These are phyloP conservation scores for Chalara sp. DNA, from an alignment of 2,329 filamentous ascomycete species.

Conservation along the genomic window DNA sequence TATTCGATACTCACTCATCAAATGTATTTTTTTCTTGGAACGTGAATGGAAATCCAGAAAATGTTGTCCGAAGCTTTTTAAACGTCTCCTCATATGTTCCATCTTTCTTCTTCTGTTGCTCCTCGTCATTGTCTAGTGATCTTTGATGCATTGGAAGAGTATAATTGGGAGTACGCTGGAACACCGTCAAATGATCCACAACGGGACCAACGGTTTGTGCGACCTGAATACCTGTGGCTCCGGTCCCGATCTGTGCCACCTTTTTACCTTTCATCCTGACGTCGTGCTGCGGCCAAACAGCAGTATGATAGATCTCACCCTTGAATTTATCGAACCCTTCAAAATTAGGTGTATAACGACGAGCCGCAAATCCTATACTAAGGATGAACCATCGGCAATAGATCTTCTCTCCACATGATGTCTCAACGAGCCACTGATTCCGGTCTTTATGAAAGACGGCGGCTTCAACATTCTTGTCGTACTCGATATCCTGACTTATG, in stretches of 20 bases:
- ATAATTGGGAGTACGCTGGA: slow-evolving; percentile 48
- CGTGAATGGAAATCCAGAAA: slow-evolving; percentile 26
- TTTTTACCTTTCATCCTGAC: slow-evolving; percentile 35
- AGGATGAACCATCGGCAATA: slow-evolving; percentile 18
- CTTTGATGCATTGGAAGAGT: slow-evolving; percentile 22
- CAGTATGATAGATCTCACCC: slow-evolving; percentile 20
- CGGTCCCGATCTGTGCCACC: slow-evolving; percentile 15
- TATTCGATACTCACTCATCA: slow-evolving; percentile 14
- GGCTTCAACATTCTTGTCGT: slow-evolving; percentile 33
- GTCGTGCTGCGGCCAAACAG: slow-evolving; percentile 22
- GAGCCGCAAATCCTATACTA: slow-evolving; percentile 20
- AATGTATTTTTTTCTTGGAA: slow-evolving; percentile 23
- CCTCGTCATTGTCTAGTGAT: slow-evolving; percentile 23
- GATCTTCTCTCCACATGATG: slow-evolving; percentile 27
- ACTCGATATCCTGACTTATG: slow-evolving; percentile 38
- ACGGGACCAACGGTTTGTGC: slow-evolving; percentile 23
- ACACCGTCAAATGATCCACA: slow-evolving; percentile 36
- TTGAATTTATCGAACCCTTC: slow-evolving; percentile 20
- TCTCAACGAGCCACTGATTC: slow-evolving; percentile 34
- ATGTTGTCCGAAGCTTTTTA: slow-evolving; percentile 17
- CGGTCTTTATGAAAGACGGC: slow-evolving; percentile 32
- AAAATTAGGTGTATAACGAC: slow-evolving; percentile 17
- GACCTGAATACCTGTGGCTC: slow-evolving; percentile 18
- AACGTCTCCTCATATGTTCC: slow-evolving; percentile 28
- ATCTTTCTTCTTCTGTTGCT: slow-evolving; percentile 7